Percentiles rank a stretch among this genome's conserved stretches.
phyloP scores from a whole-genome alignment of 2,329 filamentous ascomycete genomes.

The Cucurbitaria berberidis region DNA sequence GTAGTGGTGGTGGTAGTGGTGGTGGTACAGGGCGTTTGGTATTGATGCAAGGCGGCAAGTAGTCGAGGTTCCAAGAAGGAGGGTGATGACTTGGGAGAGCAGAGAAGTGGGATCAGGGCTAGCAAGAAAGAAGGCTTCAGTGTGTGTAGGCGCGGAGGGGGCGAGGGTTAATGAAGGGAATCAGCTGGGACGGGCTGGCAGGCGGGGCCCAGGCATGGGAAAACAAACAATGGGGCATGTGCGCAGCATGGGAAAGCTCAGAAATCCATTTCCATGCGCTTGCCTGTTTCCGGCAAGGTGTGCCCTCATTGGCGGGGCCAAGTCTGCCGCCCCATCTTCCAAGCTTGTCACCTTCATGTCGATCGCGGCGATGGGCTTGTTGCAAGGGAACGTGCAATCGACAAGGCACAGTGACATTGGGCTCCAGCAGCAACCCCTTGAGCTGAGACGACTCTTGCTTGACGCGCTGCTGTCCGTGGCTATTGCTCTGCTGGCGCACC shows the following conservation, averaged over 20 bases:
- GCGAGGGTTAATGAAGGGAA: slow-evolving; percentile 7
- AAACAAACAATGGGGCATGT: slow-evolving; percentile 12
- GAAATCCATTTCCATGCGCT: slow-evolving; percentile 6
- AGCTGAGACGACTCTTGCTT: no score
- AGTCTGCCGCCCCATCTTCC: no score
- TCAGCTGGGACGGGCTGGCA: background rate
- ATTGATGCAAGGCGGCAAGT: background rate
- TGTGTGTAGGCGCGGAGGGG: slow-evolving; percentile 1
- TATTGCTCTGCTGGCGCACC: no score
- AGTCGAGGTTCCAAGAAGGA: background rate
- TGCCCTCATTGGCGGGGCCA: slow-evolving; percentile 8
- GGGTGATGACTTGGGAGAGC: background rate
- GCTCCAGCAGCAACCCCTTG: no score
- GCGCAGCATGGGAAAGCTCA: slow-evolving; percentile 12
- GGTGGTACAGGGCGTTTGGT: no score
- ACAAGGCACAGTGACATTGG: no score
- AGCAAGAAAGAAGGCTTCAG: background rate
- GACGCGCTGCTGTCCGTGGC: no score
- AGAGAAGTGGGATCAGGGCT: background rate
- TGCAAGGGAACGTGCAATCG: background rate
- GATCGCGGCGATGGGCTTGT: background rate
- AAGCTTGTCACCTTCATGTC: slow-evolving; percentile 6
- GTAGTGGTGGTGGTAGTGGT: background rate
- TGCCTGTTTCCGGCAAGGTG: background rate
- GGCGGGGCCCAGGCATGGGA: slow-evolving; percentile 12